Base-by-base conservation (phyloP, 495 filamentous ascomycete species). In the Coniosporium apollinis region DNA sequence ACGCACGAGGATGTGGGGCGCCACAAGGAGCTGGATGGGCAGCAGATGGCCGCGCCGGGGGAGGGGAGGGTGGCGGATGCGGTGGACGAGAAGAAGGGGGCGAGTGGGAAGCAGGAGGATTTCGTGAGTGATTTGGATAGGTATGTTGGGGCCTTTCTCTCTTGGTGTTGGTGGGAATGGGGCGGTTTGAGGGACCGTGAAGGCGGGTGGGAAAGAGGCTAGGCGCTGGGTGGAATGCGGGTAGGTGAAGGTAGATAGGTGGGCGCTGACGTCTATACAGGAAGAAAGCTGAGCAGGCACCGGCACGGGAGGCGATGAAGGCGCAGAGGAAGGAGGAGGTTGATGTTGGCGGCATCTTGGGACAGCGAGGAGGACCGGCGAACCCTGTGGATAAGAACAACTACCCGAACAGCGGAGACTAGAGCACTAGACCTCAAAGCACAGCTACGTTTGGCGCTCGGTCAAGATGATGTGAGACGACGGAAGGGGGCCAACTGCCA, bases 271-370 rank as follows among this genome's bases (percentile, higher is more conserved):
- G 3, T 15, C 8, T 20, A 9, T 47, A 14, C 37, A 55, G 57
- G 34, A 62, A 62, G 51, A 62, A 61, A 38, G 56, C 50, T 5
- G 59, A 60, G 45, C 59, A 62, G 31, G 39, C 45, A 17, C 50
- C 43, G 16, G 24, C 28, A 22, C 28, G 58, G 9, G 53, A 57
- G 41, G 37, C 28, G 33, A 41, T 50, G 17, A 32, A 60, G 42
- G 32, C 43, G 49, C 13, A 52, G 41, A 40, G 51, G 37, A n/a
- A 38, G 28, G 22, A 42, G 16, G 31, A 46, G 11, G 37, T 48
- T 8, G 53, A 52, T 44, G 48, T 55, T 37, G 56, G 42, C 9
- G 54, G 56, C 7, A 45, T 47, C 16, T 24, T 57, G 37, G 55
- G 54, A 16, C 56, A 59, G 50, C 19, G 41, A 31, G 58, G 58